Base-by-base conservation (phyloP, 164 flowering plant genomes). In the grape (Vitis vinifera) region DNA sequence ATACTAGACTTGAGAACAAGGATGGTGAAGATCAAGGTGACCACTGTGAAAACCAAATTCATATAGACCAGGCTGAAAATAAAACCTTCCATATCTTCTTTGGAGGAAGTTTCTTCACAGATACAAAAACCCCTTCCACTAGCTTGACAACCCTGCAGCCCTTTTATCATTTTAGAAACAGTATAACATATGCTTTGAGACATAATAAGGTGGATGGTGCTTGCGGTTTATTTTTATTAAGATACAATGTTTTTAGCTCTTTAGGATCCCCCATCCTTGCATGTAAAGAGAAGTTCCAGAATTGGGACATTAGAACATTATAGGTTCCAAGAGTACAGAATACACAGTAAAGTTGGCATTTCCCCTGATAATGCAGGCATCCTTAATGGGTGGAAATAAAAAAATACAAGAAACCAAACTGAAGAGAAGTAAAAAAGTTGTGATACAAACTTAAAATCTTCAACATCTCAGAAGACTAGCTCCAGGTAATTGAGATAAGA, bases 11-110 rank as follows among this genome's bases (percentile, higher is more conserved):
- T 23, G 59, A 64, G 48, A 13, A 12, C 15, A 65, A 51, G 30
- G 15, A 67, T 48, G 19, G 59, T 31, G 13, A 6, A 59, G 2
- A 68, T 61, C 4, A 10, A 4, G 12, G 10, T 15, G 66, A 44
- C 29, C 51, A 27, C n/a, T 3, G 19, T 9, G 47, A 62, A 47
- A 73, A 29, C 16, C 70, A 52, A 37, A n/a, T 23, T 65, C 55
- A 62, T 16, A 51, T 15, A 31, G 49, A 37, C n/a, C 16, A 59
- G 74, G 56, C 57, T 3, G 13, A 56, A 49, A 56, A 13, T 9
- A 30, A 63, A 60, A 92, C 99, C 99, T 91, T 94, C 99, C 99
- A 92, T 48, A 82, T 81, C 80, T 92, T 93, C 76, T 76, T 80
- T 44, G 88, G 92, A 81, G 85, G 86, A 69, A 80, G 86, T 72